These are phyloP conservation scores for Flaveria robusta DNA, from an alignment of 129 eudicot species.

Conservation along the genomic window DNA sequence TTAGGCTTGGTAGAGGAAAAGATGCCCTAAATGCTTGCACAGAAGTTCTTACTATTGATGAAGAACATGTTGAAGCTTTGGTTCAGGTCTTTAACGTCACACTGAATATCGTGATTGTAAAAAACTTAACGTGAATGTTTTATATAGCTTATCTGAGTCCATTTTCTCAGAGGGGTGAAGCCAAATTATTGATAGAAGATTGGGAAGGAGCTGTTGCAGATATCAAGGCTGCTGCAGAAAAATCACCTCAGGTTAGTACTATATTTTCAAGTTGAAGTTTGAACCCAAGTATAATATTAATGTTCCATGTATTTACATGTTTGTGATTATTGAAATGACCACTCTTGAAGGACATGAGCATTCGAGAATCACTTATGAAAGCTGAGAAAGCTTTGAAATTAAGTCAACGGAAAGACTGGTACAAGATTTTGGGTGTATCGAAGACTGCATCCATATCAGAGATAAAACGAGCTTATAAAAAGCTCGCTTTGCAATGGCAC, in stretches of 20 bases:
- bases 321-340: slow-evolving; percentile 12
- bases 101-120: slow-evolving; percentile 1
- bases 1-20: slow-evolving; percentile 92
- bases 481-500: slow-evolving; percentile 95
- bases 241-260: slow-evolving; percentile 80
- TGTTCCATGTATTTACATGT: neutral
- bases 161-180: slow-evolving; percentile 81
- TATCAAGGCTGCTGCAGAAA: slow-evolving; percentile 85
- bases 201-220: slow-evolving; percentile 98
- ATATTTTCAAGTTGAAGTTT: neutral
- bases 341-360: slow-evolving; percentile 66
- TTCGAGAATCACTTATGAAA: slow-evolving; percentile 68
- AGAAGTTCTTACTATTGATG: slow-evolving; percentile 80
- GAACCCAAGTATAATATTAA: neutral
- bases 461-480: slow-evolving; percentile 90
- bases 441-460: slow-evolving; percentile 76
- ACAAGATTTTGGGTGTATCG: slow-evolving; percentile 88
- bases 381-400: slow-evolving; percentile 87
- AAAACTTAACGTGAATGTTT: neutral
- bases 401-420: slow-evolving; percentile 98
- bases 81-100: slow-evolving; percentile 61
- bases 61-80: slow-evolving; percentile 80
- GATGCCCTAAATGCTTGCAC: slow-evolving; percentile 83
- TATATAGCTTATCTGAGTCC: slow-evolving; percentile 1
- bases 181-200: slow-evolving; percentile 79